phyloP scores from a whole-genome alignment of 495 filamentous ascomycete genomes.

The Immersiella caudata region DNA sequence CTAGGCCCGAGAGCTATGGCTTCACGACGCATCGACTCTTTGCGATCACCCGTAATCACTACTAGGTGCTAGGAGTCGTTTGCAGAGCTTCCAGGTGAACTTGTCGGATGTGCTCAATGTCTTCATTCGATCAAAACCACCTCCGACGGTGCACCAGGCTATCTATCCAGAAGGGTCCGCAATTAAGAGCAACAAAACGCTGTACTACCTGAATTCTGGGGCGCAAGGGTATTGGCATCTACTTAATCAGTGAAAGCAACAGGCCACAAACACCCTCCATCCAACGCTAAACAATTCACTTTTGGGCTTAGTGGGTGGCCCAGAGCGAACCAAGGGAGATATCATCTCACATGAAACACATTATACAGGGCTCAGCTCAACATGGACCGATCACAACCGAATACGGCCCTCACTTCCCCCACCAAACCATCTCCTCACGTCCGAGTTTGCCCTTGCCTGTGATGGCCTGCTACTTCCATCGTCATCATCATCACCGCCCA shows the following conservation, averaged over 20 bases:
- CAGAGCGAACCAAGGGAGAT: background rate
- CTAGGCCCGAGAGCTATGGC: too few relatives aligned
- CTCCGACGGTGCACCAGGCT: background rate
- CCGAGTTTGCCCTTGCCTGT: conserved; percentile 34
- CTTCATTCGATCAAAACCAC: too few relatives aligned
- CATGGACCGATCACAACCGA: conserved; percentile 23
- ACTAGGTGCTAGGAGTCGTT: too few relatives aligned
- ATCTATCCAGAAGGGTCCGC: background rate
- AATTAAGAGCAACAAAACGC: background rate
- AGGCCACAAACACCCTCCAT: background rate
- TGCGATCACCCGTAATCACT: too few relatives aligned
- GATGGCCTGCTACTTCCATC: conserved; percentile 8
- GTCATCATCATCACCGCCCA: conserved; percentile 61
- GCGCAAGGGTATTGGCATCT: conserved; percentile 2
- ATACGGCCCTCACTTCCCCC: conserved; percentile 36
- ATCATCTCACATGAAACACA: background rate
- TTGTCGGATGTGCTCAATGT: too few relatives aligned
- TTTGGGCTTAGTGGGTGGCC: background rate
- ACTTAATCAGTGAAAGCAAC: background rate
- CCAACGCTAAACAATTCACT: background rate
- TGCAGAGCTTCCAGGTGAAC: too few relatives aligned
- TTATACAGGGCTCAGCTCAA: background rate
- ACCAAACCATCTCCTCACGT: conserved; percentile 51
- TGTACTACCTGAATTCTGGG: background rate
- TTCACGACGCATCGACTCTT: too few relatives aligned